phyloP scores from a whole-genome alignment of 73 alveolate genomes.

The Stentor coeruleus region DNA sequence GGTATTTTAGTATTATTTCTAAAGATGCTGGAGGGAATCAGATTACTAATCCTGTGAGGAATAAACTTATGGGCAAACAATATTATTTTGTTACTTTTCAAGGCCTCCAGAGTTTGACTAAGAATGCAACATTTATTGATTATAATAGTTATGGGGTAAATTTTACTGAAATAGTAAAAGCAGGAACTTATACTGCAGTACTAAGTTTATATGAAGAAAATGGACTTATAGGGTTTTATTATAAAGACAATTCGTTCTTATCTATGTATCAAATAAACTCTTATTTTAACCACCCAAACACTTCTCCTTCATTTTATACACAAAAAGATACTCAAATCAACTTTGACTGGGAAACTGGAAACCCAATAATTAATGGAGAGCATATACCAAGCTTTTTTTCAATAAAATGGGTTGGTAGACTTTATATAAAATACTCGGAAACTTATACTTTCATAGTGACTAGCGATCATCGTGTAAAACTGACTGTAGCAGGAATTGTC shows the following conservation, averaged over 20 bases:
- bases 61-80: not conserved
- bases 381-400: not conserved
- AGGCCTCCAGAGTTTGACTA: not conserved
- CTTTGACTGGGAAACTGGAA: constrained; percentile 14
- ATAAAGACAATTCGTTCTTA: not conserved
- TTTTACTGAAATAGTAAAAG: not conserved
- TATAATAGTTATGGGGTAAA: too few relatives aligned
- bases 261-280: not conserved
- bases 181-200: not conserved
- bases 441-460: not conserved
- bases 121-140: not conserved
- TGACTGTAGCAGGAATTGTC: not conserved
- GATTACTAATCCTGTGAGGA: not conserved
- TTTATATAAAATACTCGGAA: not conserved
- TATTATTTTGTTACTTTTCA: not conserved
- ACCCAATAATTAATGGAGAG: not conserved
- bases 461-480: not conserved
- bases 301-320: not conserved
- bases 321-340: not conserved
- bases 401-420: not conserved
- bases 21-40: not conserved
- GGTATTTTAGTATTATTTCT: not conserved
- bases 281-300: not conserved
- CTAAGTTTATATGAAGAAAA: not conserved
- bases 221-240: constrained; percentile 24